Evolutionary conservation across 2,329 filamentous ascomycete species (phyloP).

Genomic region (Neurospora sp.): DNA sequence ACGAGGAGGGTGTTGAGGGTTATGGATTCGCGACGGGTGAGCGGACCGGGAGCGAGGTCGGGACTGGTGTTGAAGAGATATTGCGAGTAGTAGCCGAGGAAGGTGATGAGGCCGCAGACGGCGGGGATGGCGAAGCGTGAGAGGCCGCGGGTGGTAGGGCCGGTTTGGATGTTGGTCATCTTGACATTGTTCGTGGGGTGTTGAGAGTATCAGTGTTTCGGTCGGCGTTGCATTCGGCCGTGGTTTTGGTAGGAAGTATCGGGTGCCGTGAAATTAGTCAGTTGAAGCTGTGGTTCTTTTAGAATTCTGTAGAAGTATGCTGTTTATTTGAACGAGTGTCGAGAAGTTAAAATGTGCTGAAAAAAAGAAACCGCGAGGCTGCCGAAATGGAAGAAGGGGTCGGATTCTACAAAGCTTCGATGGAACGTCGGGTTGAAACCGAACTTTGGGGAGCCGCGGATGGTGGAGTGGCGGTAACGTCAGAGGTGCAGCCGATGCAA

Average conservation of each 20-base stretch:
- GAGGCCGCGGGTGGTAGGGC: slow-evolving; percentile 32
- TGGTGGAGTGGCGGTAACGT: not conserved
- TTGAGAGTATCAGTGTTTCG: not conserved
- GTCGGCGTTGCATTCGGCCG: not conserved
- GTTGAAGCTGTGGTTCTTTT: not conserved
- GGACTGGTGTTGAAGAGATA: slow-evolving; percentile 53
- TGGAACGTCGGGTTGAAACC: not conserved
- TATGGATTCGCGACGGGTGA: slow-evolving; percentile 44
- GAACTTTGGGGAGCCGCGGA: not conserved
- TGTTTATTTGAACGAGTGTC: not conserved
- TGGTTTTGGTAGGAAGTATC: not conserved
- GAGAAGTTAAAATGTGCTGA: not conserved
- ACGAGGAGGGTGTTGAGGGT: slow-evolving; percentile 57
- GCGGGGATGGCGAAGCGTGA: slow-evolving; percentile 56
- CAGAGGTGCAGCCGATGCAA: not conserved
- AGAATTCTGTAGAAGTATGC: not conserved
- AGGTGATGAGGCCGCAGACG: slow-evolving; percentile 55
- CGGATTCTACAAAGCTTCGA: not conserved
- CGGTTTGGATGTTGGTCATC: slow-evolving; percentile 19
- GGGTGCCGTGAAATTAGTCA: not conserved
- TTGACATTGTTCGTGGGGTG: slow-evolving; percentile 7
- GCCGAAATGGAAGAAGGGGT: not conserved
- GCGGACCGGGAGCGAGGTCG: slow-evolving; percentile 49
- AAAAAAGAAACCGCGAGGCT: not conserved
- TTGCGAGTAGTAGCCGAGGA: slow-evolving; percentile 65